phyloP scores from a whole-genome alignment of 441 rosid species.

The Eutrema salsugineum region DNA sequence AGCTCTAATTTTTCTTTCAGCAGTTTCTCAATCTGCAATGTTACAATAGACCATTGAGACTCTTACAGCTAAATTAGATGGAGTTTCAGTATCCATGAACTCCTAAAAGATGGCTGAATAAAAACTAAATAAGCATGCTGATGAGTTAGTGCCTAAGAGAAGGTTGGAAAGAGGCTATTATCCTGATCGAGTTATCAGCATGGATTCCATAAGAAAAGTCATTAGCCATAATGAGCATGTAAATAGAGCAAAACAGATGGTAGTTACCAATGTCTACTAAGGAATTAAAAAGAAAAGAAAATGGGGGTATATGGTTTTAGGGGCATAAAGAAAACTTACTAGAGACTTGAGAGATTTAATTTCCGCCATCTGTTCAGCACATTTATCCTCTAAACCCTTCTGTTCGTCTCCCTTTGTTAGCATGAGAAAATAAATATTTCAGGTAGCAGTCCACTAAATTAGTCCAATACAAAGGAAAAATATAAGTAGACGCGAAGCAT shows the following conservation, averaged over 20 bases:
- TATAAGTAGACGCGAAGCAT: neutral
- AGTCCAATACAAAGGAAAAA: conserved; percentile 1
- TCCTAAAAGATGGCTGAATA: neutral
- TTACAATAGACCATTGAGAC: conserved; percentile 16
- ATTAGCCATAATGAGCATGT: neutral
- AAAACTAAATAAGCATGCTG: neutral
- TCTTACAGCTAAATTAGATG: neutral
- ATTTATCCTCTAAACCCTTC: conserved; percentile 48
- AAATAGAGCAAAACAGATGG: neutral
- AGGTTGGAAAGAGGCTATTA: neutral
- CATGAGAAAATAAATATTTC: conserved; percentile 29
- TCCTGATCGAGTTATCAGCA: neutral
- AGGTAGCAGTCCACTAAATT: neutral
- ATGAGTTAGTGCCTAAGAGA: neutral
- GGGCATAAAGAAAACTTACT: conserved; percentile 42
- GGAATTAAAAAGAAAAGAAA: neutral
- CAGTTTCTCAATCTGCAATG: conserved; percentile 74
- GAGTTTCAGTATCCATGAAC: neutral
- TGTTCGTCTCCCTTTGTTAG: conserved; percentile 66
- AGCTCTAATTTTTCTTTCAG: conserved; percentile 72
- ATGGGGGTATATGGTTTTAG: neutral
- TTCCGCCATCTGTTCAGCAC: conserved; percentile 60
- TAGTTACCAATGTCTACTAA: neutral
- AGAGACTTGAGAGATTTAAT: conserved; percentile 60
- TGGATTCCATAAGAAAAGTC: conserved; percentile 8